Base-by-base conservation (phyloP, 2,329 filamentous ascomycete genomes). In the Colletotrichum tofieldiae region DNA sequence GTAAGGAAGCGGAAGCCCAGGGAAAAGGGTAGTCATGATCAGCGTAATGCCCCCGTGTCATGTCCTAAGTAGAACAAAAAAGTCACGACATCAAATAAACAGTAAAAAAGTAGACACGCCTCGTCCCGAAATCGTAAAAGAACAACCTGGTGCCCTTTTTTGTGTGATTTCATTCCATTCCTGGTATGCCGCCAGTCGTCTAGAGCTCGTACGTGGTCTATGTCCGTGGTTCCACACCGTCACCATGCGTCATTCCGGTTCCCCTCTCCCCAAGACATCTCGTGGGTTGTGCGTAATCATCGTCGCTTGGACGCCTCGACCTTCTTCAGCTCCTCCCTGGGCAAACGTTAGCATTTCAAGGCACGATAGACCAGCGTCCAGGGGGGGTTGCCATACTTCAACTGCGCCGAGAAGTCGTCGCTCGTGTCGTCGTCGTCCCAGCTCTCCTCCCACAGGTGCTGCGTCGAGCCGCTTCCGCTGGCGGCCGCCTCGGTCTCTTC, bases 401-500 rank as follows among this genome's bases (percentile, higher is more conserved):
- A 86, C 86, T 98, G 96, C 79, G 93, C 90, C 16, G 95, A 96
- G 82, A 99, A 99, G 80, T 99, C 96, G 81, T 99, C 96, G 78
- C 90, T 96, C 76, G 94, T 96, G 84, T 98, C 96, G 82, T 98
- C 96, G 80, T 99, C 96, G 81, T 99, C 96, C 96, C 96, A 99
- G 88, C 95, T 98, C 88, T 99, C 96, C 84, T 99, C 96, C 96
- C 96, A 99, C 66, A 99, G 87, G 85, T 98, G 95, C 82, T 89
- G 85, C 75, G 86, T 88, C 72, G 92, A 90, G 79, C 92, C 92
- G 77, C 86, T 90, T 73, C 88, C 91, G 78, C 89, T 88, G 69
- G 93, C 93, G 67, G 92, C 93, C 16, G 66, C 71, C 81, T 98
- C 94, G 73, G 94, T 94, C 80, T 98, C 95, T 80, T 98, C 94